Conservation (phyloP, 2,329 filamentous ascomycete genomes). For the Colletotrichum sp. region DNA sequence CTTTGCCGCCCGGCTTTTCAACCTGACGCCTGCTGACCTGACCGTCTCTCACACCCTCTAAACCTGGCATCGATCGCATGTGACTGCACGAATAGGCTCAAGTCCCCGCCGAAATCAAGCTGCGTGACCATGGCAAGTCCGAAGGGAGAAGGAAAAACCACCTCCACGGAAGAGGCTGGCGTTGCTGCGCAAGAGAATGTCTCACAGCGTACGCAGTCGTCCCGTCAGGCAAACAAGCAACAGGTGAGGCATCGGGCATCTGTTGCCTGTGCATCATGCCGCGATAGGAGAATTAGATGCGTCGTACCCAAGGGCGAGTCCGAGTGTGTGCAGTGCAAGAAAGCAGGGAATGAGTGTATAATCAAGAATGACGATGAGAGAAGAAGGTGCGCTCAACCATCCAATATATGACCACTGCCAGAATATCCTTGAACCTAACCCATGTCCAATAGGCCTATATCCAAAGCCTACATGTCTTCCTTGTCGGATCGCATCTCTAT, state of each 20-base stretch:
- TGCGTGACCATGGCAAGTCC: neutral
- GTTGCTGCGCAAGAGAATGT: conserved; percentile 37
- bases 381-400: conserved; percentile 44
- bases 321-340: conserved; percentile 58
- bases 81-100: neutral
- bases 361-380: conserved; percentile 65
- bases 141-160: neutral
- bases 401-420: neutral
- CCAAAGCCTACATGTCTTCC: conserved; percentile 63
- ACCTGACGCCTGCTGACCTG: neutral
- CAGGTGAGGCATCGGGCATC: conserved; percentile 54
- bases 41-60: neutral
- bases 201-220: conserved; percentile 30
- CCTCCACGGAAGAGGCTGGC: conserved; percentile 27
- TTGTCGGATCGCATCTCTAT: conserved; percentile 58
- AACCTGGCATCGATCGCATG: neutral
- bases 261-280: conserved; percentile 60
- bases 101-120: neutral
- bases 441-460: conserved; percentile 50
- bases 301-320: conserved; percentile 57
- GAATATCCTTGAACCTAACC: neutral
- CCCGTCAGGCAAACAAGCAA: conserved; percentile 35
- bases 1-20: neutral
- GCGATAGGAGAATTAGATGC: conserved; percentile 52
- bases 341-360: conserved; percentile 54